Evolutionary conservation across 176 grass and related monocot genomes (phyloP).

Genomic region (maize (Zea mays)): DNA sequence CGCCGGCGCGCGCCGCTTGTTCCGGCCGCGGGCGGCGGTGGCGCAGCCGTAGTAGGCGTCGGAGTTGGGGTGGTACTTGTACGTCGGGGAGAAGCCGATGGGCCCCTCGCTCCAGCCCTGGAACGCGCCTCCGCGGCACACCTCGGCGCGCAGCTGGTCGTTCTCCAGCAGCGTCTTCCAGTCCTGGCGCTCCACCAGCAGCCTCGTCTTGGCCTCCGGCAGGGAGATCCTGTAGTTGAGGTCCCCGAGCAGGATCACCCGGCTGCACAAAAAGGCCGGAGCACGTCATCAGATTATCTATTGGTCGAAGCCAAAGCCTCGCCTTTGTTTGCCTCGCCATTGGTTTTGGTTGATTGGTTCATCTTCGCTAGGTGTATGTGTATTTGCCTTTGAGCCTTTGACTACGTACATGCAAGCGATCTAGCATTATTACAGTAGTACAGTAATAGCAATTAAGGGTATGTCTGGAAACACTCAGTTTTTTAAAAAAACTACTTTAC

Average conservation of each 20-base stretch:
- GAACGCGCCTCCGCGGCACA: slow-evolving; percentile 49
- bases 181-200: slow-evolving; percentile 59
- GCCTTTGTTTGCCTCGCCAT: not conserved
- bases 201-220: slow-evolving; percentile 61
- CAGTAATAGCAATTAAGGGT: too few relatives aligned
- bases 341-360: not conserved
- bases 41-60: slow-evolving; percentile 65
- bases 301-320: not conserved
- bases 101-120: slow-evolving; percentile 63
- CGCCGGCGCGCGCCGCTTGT: slow-evolving; percentile 74
- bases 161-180: slow-evolving; percentile 72
- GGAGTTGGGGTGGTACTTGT: slow-evolving; percentile 78
- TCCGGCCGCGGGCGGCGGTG: slow-evolving; percentile 3
- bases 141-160: slow-evolving; percentile 58
- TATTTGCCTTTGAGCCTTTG: too few relatives aligned
- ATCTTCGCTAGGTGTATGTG: not conserved
- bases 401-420: not conserved
- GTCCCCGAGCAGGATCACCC: slow-evolving; percentile 70
- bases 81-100: slow-evolving; percentile 68
- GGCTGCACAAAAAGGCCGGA: slow-evolving; percentile 35
- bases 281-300: not conserved
- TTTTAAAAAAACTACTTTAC: too few relatives aligned
- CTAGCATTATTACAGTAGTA: not conserved
- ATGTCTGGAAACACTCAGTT: too few relatives aligned
- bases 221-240: slow-evolving; percentile 85